Base-by-base conservation (phyloP, 2,329 filamentous ascomycete species). In the Fusarium musae region DNA sequence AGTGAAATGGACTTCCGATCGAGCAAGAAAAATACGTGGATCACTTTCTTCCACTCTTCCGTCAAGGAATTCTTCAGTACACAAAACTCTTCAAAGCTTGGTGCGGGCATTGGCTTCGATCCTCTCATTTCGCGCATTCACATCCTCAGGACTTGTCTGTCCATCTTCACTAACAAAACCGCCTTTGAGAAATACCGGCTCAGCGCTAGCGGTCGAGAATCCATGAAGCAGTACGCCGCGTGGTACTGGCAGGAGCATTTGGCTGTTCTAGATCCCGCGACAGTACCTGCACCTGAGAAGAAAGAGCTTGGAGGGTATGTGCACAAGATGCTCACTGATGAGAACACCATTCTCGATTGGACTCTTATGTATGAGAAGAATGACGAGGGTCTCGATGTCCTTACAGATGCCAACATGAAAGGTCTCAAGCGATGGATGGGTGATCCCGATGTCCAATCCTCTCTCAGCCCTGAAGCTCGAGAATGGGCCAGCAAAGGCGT, bases 221-320 rank as follows among this genome's bases (percentile, higher is more conserved):
- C 81, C 0, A 80, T 83, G 26, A 81, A 77, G 63, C 81, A 83
- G 49, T 85, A 85, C 40, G 82, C 83, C 1, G 83, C 83, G 1
- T 84, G 83, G 83, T 85, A 85, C 63, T 85, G 83, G 83, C 83
- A 84, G 56, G 83, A 85, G 40, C 83, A 85, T 69, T 60, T 84
- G 17, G 79, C 79, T 0, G 79, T 78, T 1, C 74, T 85, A 19
- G 80, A 84, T 43, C 78, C 79, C 3, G 52, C 66, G 0, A 67
- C 67, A 0, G 73, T 83, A 1, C 68, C 78, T 0, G 61, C 57
- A 1, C 59, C 74, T 1, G 78, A 83, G 47, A 84, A 83, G 66
- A 75, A 74, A 3, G 73, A 77, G 9, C 76, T 85, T 15, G 82
- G 81, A 3, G 76, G 66, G 30, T 77, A 74, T 7, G 77, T 85